Conservation (phyloP, 495 filamentous ascomycete genomes). For the Aspergillus conjunctus region DNA sequence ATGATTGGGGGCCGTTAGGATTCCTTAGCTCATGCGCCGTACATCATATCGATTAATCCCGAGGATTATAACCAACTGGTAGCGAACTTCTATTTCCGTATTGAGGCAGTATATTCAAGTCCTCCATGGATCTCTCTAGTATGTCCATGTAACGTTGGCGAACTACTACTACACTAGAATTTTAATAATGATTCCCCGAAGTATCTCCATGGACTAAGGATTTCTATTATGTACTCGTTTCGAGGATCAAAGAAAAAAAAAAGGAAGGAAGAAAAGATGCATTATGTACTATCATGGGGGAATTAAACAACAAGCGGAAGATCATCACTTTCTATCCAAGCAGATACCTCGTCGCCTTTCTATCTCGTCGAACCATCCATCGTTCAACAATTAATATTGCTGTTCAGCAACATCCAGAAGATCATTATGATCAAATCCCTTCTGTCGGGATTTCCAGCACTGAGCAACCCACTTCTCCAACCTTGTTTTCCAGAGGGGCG, state of each 20-base stretch:
- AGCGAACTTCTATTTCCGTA: neutral
- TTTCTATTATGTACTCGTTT: too few relatives aligned
- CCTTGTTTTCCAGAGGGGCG: constrained; percentile 1
- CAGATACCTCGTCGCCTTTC: too few relatives aligned
- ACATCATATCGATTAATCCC: neutral
- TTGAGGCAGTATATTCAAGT: constrained; percentile 2
- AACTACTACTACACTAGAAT: neutral
- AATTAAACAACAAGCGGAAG: too few relatives aligned
- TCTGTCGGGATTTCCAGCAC: neutral
- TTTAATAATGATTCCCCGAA: neutral
- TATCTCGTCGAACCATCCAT: too few relatives aligned
- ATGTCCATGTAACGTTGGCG: neutral
- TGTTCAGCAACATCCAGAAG: neutral
- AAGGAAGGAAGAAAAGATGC: too few relatives aligned
- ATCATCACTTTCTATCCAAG: too few relatives aligned
- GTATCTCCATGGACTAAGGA: neutral
- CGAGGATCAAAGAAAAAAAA: too few relatives aligned
- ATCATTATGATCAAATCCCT: neutral
- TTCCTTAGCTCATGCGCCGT: constrained; percentile 14
- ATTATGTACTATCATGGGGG: too few relatives aligned
- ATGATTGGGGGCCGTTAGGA: constrained; percentile 4
- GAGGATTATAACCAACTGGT: neutral
- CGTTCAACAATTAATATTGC: too few relatives aligned
- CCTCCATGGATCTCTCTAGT: neutral
- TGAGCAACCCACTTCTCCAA: neutral